Conservation (phyloP, 768 basidiomycete species). For the Rhizopogon sp. region DNA sequence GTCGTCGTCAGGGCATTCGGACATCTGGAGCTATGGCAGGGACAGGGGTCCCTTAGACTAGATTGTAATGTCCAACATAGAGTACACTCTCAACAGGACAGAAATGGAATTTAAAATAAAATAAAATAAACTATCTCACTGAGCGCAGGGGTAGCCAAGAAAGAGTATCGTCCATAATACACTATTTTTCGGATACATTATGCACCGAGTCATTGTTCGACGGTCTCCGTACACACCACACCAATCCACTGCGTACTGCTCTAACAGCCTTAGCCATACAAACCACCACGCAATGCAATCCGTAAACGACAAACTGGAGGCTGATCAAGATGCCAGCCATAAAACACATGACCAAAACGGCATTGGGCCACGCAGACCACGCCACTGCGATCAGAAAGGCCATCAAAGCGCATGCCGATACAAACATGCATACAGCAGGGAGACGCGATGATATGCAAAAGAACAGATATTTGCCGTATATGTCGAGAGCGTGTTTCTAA, state of each 20-base stretch:
- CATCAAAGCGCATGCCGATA: slow-evolving; percentile 53
- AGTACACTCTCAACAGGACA: too few relatives aligned
- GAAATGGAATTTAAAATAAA: too few relatives aligned
- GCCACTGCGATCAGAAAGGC: slow-evolving; percentile 57
- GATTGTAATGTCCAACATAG: too few relatives aligned
- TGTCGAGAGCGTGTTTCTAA: slow-evolving; percentile 46
- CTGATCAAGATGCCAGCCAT: slow-evolving; percentile 53
- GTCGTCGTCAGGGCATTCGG: too few relatives aligned
- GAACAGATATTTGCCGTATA: slow-evolving; percentile 60
- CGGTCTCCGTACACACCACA: slow-evolving; percentile 2
- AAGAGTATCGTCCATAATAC: neutral
- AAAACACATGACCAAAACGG: slow-evolving; percentile 55
- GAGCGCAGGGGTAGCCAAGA: neutral
- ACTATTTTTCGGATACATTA: neutral
- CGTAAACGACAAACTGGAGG: slow-evolving; percentile 64
- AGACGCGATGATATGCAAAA: slow-evolving; percentile 64
- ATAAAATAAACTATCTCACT: too few relatives aligned
- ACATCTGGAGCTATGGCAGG: too few relatives aligned
- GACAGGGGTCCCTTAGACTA: too few relatives aligned
- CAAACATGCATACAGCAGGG: slow-evolving; percentile 56
- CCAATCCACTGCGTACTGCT: slow-evolving; percentile 8
- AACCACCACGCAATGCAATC: slow-evolving; percentile 26
- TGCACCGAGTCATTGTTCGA: neutral
- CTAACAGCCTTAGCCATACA: slow-evolving; percentile 7
- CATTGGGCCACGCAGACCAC: slow-evolving; percentile 58